phyloP scores from a whole-genome alignment of 805 yeast genomes.

The Ogataea trehaloabstinens region DNA sequence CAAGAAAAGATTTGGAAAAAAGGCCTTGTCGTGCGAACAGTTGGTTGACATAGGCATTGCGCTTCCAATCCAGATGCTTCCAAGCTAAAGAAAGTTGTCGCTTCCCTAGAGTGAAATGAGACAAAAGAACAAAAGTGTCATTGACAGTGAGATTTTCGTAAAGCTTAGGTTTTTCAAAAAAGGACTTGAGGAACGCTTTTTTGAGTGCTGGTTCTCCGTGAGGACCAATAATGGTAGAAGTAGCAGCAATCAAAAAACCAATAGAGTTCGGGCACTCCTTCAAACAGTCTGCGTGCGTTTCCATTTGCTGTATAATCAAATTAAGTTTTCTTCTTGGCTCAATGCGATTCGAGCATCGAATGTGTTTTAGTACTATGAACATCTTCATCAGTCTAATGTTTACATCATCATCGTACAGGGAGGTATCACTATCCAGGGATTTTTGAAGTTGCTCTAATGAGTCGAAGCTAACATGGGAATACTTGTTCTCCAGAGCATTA shows the following conservation, averaged over 20 bases:
- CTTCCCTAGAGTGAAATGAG: neutral
- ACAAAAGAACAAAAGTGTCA: conserved; percentile 2
- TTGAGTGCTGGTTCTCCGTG: neutral
- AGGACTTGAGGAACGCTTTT: neutral
- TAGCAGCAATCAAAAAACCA: neutral
- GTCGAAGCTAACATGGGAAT: neutral
- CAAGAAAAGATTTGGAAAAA: neutral
- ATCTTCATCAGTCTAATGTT: conserved; percentile 5
- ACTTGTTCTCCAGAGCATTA: conserved; percentile 8
- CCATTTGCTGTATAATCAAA: neutral
- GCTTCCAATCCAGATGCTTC: neutral
- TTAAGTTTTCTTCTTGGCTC: neutral
- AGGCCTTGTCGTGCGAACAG: conserved; percentile 4
- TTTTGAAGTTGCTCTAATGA: conserved; percentile 3
- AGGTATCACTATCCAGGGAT: conserved; percentile 2
- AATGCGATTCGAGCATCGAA: neutral
- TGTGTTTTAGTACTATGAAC: conserved; percentile 2
- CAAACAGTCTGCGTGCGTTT: neutral
- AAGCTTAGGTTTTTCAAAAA: neutral
- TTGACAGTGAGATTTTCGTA: neutral
- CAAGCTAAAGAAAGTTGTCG: neutral
- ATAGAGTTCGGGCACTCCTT: neutral
- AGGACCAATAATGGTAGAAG: neutral
- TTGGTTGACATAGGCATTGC: conserved; percentile 1
- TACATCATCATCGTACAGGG: neutral